Percentiles rank a stretch among this genome's conserved stretches.
Evolutionary conservation across 1,284 basidiomycete genomes (phyloP).

Genomic region (Pulveroboletus sp.): DNA sequence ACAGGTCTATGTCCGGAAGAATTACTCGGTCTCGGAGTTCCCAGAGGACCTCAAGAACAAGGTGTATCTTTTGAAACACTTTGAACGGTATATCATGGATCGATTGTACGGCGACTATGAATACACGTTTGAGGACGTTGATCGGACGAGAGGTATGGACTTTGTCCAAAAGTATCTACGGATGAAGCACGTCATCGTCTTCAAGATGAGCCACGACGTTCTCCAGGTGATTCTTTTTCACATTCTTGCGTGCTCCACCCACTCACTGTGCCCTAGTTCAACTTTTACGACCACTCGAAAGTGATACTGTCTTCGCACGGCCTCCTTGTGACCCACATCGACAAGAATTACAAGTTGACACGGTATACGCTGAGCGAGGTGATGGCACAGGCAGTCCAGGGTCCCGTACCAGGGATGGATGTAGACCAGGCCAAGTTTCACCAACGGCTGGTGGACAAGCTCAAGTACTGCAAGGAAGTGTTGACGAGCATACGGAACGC

Average conservation of each 20-base stretch:
- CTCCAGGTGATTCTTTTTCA: conserved; percentile 67
- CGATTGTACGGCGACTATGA: conserved; percentile 79
- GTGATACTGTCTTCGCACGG: conserved; percentile 84
- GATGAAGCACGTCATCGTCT: conserved; percentile 96
- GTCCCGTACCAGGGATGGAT: conserved; percentile 40
- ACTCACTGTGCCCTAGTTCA: too few relatives aligned
- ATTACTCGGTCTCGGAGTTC: conserved; percentile 60
- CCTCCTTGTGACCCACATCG: conserved; percentile 82
- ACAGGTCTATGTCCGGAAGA: conserved; percentile 69
- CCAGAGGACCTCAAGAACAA: conserved; percentile 83
- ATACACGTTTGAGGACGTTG: conserved; percentile 76
- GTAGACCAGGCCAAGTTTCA: conserved; percentile 60
- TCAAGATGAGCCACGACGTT: conserved; percentile 92
- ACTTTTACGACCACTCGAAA: conserved; percentile 98
- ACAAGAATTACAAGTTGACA: conserved; percentile 81
- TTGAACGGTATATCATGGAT: conserved; percentile 91
- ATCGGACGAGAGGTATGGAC: conserved; percentile 79
- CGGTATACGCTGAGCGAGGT: conserved; percentile 77
- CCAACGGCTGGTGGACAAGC: conserved; percentile 69
- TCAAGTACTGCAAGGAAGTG: conserved; percentile 83
- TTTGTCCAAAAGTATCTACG: conserved; percentile 95
- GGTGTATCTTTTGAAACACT: conserved; percentile 89
- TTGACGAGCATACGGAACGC: conserved; percentile 60
- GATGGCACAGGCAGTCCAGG: conserved; percentile 56
- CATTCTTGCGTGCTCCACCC: not conserved